Percentiles rank a stretch among this genome's conserved stretches.
phyloP scores from a whole-genome alignment of 2,329 filamentous ascomycete species.

The Sarocladium strictum region DNA sequence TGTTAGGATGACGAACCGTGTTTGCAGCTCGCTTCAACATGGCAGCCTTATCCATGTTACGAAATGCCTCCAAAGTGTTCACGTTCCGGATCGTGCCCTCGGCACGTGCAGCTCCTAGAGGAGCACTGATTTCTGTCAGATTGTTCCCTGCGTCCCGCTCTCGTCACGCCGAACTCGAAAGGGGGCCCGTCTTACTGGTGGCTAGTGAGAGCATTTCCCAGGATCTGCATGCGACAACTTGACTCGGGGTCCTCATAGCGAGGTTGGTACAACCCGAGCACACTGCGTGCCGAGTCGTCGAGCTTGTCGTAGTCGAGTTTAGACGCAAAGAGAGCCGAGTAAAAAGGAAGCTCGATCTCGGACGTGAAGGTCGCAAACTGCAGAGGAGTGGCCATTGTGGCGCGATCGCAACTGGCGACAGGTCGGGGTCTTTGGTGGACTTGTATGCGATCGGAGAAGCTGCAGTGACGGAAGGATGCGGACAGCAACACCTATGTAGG shows the following conservation, averaged over 20 bases:
- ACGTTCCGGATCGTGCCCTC: conserved; percentile 95
- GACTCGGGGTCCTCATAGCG: conserved; percentile 66
- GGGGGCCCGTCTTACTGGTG: conserved; percentile 60
- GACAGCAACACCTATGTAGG: too few species aligned
- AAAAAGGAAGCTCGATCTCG: conserved; percentile 93
- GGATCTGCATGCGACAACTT: conserved; percentile 84
- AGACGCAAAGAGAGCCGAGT: conserved; percentile 80
- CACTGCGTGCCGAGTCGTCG: conserved; percentile 81
- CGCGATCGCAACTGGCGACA: not conserved
- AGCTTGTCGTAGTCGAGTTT: conserved; percentile 98
- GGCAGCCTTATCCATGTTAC: conserved; percentile 69
- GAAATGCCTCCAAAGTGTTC: conserved; percentile 93
- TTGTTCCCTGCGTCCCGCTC: too few species aligned
- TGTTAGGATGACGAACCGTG: conserved; percentile 1
- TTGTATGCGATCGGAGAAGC: not conserved
- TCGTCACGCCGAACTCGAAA: too few species aligned
- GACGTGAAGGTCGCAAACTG: conserved; percentile 86
- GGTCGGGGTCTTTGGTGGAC: not conserved
- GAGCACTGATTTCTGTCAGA: conserved; percentile 43
- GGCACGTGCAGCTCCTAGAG: conserved; percentile 68
- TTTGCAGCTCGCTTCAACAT: conserved; percentile 67
- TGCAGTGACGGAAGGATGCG: too few species aligned
- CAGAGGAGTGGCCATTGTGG: conserved; percentile 44
- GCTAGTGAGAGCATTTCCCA: conserved; percentile 77
- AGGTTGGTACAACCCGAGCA: conserved; percentile 86